phyloP scores from a whole-genome alignment of 805 yeast species.

The Helenozyma rhizophorensis region DNA sequence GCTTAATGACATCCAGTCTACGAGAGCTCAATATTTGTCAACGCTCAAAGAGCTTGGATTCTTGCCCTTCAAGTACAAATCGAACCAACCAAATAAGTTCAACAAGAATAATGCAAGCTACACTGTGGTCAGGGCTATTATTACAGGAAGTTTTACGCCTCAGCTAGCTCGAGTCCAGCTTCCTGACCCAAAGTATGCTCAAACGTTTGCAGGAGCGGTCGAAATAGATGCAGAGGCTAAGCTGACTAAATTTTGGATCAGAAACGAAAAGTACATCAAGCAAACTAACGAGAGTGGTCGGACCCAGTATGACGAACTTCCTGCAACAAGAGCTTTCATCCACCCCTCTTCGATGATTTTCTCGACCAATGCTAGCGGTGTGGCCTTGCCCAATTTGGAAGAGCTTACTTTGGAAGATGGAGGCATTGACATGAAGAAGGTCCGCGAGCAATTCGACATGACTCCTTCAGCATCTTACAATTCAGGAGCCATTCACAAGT shows the following conservation, averaged over 20 bases:
- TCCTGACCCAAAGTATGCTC: conserved; percentile 74
- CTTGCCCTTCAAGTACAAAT: conserved; percentile 50
- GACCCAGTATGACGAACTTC: conserved; percentile 24
- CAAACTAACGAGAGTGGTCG: conserved; percentile 9
- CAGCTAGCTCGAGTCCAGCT: conserved; percentile 73
- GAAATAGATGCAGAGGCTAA: conserved; percentile 83
- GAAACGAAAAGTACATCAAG: conserved; percentile 49
- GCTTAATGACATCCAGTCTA: conserved; percentile 66
- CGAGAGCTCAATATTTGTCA: conserved; percentile 64
- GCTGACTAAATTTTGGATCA: conserved; percentile 66
- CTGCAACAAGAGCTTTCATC: conserved; percentile 69
- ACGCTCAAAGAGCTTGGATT: conserved; percentile 78
- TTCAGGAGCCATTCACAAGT: conserved; percentile 33
- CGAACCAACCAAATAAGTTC: conserved; percentile 19
- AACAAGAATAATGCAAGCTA: conserved; percentile 51
- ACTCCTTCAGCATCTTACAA: conserved; percentile 28
- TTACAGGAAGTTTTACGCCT: conserved; percentile 82
- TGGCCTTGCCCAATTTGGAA: conserved; percentile 10
- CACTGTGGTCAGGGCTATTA: conserved; percentile 56
- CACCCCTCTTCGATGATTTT: conserved; percentile 86
- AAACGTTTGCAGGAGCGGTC: conserved; percentile 72
- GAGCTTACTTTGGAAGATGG: conserved; percentile 39
- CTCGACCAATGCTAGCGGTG: conserved; percentile 31
- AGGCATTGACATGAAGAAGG: conserved; percentile 27
- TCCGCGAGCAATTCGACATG: conserved; percentile 33